Base-by-base conservation (phyloP, 2,329 filamentous ascomycete genomes). In the Westerdykella aurantiaca region DNA sequence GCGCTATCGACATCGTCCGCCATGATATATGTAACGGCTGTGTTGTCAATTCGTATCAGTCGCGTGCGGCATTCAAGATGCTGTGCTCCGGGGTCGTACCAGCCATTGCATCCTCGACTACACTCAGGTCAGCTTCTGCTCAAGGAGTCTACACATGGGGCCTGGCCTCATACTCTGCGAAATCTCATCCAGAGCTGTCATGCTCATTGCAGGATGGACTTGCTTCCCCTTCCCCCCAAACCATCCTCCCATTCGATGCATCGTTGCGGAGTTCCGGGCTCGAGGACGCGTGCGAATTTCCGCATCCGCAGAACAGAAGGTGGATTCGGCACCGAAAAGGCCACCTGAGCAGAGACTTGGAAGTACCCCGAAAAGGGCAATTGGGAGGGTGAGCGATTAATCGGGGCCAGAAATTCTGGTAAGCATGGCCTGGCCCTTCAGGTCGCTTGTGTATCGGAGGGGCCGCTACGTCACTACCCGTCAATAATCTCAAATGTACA, bases 1-100 rank as follows among this genome's bases (percentile, higher is more conserved):
- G 93, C 93, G 33, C 80, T 82, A 31, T 88, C 86, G 47, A 97
- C 84, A 69, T 97, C 88, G 69, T 95, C 89, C 61, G 93, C 85
- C 76, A 95, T 85, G 55, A 95, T 87, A 45, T 86, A 72, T 7
- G 78, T 76, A 4, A 84, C 81, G 33, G 86, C 85, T 64, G 61
- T 65, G 45, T 42, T 57, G 33, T 21, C 50, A 50, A 47, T 48
- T 57, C 49, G 41, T 44, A 54, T 60, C 45, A 65, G 60, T 54
- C 51, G 31, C n/a, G 25, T 29, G 25, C 25, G 11, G 25, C 25
- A n/a, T 29, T 12, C 25, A 12, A 21, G 17, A 13, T 35, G 7
- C 4, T 21, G 3, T 35, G 7, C 11, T 10, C 9, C 4, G 25
- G 17, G 29, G 7, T 45, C 53, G 22, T 68, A 72, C 70, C 69